Evolutionary conservation across 2,329 filamentous ascomycete genomes (phyloP).

Genomic region (Colletotrichum scovillei): DNA sequence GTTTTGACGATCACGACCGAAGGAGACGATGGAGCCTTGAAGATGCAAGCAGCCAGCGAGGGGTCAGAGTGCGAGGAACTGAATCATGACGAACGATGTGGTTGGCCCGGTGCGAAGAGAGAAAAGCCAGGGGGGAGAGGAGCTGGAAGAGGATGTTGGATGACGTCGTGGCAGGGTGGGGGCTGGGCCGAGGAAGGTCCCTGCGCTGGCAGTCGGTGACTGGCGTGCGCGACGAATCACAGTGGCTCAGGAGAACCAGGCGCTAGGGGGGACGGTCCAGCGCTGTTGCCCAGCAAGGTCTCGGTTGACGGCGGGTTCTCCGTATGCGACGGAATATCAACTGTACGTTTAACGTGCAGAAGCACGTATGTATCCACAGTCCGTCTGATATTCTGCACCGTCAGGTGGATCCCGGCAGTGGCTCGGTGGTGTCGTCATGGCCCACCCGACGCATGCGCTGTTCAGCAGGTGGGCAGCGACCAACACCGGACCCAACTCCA

Average conservation of each 20-base stretch:
- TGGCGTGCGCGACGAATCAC: background rate
- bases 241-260: background rate
- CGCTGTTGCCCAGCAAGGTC: slow-evolving; percentile 21
- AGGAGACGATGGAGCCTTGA: background rate
- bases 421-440: slow-evolving; percentile 36
- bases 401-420: slow-evolving; percentile 21
- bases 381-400: background rate
- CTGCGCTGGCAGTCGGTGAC: slow-evolving; percentile 8
- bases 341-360: background rate
- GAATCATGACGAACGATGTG: background rate
- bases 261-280: background rate
- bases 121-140: background rate
- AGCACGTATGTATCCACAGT: too few relatives aligned
- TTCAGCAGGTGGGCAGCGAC: slow-evolving; percentile 15
- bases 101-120: slow-evolving; percentile 3
- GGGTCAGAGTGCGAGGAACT: background rate
- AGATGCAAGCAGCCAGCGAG: background rate
- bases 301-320: background rate
- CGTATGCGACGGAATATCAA: background rate
- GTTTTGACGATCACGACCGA: background rate
- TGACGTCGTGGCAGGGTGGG: slow-evolving; percentile 22
- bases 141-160: background rate
- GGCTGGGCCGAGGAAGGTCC: slow-evolving; percentile 15
- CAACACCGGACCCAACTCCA: background rate
- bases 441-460: slow-evolving; percentile 26